These are phyloP conservation scores for Melampsora americana DNA, from an alignment of 1,284 basidiomycete species.

Conservation along the genomic window DNA sequence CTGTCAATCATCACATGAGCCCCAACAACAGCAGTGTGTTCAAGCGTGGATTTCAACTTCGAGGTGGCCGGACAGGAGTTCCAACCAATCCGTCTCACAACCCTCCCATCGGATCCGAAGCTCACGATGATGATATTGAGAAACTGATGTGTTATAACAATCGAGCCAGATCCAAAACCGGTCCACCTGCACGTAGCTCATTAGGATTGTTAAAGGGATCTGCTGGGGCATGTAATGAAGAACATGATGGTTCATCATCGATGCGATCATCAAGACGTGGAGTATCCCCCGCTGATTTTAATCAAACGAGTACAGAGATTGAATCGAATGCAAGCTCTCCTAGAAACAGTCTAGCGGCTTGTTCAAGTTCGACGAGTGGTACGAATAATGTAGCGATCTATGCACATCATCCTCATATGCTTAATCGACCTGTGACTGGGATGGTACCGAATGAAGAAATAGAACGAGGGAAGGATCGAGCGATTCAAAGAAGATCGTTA, in stretches of 20 bases:
- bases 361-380: neutral
- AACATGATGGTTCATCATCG: neutral
- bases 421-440: conserved; percentile 13
- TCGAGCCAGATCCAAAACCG: too few relatives aligned
- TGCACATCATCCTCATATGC: conserved; percentile 37
- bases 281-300: neutral
- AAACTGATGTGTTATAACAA: too few relatives aligned
- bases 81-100: too few relatives aligned
- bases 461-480: neutral
- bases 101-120: too few relatives aligned
- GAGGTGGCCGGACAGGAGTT: too few relatives aligned
- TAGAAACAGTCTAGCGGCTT: neutral
- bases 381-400: conserved; percentile 12
- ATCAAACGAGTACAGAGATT: neutral
- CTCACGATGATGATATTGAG: too few relatives aligned
- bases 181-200: too few relatives aligned
- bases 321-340: neutral
- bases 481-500: conserved; percentile 31
- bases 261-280: neutral
- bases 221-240: too few relatives aligned
- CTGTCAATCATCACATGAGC: too few relatives aligned
- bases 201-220: too few relatives aligned
- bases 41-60: too few relatives aligned
- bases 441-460: neutral
- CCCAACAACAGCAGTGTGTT: too few relatives aligned